Evolutionary conservation across 768 basidiomycete species (phyloP).

Genomic region (Lentinus tigrinus): DNA sequence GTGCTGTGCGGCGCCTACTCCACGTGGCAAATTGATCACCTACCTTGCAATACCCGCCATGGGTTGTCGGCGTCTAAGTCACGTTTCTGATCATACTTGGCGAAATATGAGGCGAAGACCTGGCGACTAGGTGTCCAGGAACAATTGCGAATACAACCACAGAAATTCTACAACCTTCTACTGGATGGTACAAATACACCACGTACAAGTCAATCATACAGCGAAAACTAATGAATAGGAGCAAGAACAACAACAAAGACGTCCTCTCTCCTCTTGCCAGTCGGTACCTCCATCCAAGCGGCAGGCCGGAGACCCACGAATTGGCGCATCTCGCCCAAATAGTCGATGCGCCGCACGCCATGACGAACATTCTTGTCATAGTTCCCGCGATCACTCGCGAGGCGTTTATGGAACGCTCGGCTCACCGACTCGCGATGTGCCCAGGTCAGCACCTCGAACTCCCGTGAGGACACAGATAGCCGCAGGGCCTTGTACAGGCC

Average conservation of each 20-base stretch:
- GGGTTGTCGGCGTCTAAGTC: no score
- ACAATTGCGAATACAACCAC: no score
- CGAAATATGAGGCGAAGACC: no score
- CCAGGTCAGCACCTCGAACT: constrained; percentile 35
- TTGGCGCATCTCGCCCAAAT: neutral
- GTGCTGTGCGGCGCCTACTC: no score
- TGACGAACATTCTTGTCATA: constrained; percentile 1
- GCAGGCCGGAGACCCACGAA: constrained; percentile 8
- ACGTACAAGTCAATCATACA: no score
- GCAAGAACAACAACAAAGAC: constrained; percentile 11
- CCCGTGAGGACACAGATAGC: constrained; percentile 35
- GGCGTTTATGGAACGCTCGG: neutral
- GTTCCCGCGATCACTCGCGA: constrained; percentile 5
- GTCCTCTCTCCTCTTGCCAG: neutral
- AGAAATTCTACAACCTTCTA: no score
- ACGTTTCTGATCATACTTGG: no score
- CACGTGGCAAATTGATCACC: no score
- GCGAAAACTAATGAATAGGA: neutral
- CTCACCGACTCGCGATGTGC: neutral
- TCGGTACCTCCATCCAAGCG: neutral
- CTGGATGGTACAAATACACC: no score
- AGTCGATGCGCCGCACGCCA: constrained; percentile 10
- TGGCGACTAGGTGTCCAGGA: no score
- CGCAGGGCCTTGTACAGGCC: constrained; percentile 46
- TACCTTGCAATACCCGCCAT: no score